Conservation (phyloP, 805 yeast species). For the Cyberlindnera maritima region DNA sequence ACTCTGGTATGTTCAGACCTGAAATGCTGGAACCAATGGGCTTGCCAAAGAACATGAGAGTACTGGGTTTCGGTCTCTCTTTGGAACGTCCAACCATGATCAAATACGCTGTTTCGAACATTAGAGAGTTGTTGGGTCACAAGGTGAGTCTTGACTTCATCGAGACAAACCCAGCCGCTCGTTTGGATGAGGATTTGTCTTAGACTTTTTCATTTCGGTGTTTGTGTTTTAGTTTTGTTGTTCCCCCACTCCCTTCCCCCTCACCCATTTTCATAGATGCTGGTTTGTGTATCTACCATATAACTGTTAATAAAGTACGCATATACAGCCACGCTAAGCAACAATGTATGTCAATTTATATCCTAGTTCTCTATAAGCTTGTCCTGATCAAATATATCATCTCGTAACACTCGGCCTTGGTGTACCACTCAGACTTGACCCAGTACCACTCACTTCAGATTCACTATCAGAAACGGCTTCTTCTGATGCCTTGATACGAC, state of each 20-base stretch:
- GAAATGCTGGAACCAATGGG: conserved; percentile 99
- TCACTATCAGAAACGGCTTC: conserved; percentile 31
- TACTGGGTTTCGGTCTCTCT: conserved; percentile 95
- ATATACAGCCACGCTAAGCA: background rate
- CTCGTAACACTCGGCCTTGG: background rate
- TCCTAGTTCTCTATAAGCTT: no score
- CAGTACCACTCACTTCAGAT: conserved; percentile 9
- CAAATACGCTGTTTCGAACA: conserved; percentile 91
- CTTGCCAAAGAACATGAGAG: conserved; percentile 88
- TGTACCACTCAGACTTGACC: background rate
- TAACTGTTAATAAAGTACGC: background rate
- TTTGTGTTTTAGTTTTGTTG: background rate
- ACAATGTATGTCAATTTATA: no score
- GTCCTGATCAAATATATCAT: background rate
- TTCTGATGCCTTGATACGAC: conserved; percentile 25
- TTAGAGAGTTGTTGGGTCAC: conserved; percentile 95
- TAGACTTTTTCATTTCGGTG: background rate
- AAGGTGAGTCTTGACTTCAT: conserved; percentile 93
- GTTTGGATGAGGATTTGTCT: conserved; percentile 74
- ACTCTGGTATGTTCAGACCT: conserved; percentile 99
- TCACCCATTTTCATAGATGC: background rate
- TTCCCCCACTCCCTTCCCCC: no score
- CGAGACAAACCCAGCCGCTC: conserved; percentile 95
- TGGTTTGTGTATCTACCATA: background rate
- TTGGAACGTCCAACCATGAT: conserved; percentile 99